Evolutionary conservation across 164 flowering plant species (phyloP).

Genomic region (Vitis labrusca): DNA sequence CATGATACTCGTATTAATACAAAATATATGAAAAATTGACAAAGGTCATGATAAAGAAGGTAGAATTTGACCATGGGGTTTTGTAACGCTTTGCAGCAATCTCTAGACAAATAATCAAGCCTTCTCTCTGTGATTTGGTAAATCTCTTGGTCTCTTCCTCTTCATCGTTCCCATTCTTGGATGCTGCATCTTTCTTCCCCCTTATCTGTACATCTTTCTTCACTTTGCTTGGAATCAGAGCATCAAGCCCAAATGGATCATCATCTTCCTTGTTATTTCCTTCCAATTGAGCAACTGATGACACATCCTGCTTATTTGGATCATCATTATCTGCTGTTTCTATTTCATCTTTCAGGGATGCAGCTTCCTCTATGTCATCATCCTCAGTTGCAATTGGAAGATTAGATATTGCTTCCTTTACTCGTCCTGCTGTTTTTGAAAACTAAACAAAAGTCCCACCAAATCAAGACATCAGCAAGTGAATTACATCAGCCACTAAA

Average conservation of each 20-base stretch:
- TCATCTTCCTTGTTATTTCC: conserved; percentile 42
- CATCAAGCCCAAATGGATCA: conserved; percentile 94
- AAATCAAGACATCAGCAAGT: conserved; percentile 6
- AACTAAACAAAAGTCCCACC: conserved; percentile 45
- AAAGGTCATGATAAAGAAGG: neutral
- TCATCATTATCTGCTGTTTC: conserved; percentile 21
- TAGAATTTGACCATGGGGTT: conserved; percentile 59
- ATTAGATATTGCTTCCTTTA: conserved; percentile 69
- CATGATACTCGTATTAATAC: too few relatives aligned
- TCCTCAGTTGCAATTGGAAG: conserved; percentile 80
- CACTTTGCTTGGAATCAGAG: conserved; percentile 46
- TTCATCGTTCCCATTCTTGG: conserved; percentile 42
- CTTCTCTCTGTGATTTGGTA: conserved; percentile 74
- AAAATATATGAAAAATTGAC: too few relatives aligned
- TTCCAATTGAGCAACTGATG: conserved; percentile 22
- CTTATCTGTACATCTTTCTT: conserved; percentile 54
- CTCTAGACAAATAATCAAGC: conserved; percentile 74
- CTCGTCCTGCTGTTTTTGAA: conserved; percentile 67
- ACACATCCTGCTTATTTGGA: conserved; percentile 17
- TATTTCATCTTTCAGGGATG: conserved; percentile 44
- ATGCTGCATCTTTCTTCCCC: conserved; percentile 48
- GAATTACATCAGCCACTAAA: neutral
- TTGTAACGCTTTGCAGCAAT: conserved; percentile 84
- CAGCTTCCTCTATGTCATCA: conserved; percentile 82
- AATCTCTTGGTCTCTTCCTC: conserved; percentile 63